These are phyloP conservation scores for Sclerotinia sclerotiorum DNA, from an alignment of 2,329 filamentous ascomycete genomes.

Conservation along the genomic window DNA sequence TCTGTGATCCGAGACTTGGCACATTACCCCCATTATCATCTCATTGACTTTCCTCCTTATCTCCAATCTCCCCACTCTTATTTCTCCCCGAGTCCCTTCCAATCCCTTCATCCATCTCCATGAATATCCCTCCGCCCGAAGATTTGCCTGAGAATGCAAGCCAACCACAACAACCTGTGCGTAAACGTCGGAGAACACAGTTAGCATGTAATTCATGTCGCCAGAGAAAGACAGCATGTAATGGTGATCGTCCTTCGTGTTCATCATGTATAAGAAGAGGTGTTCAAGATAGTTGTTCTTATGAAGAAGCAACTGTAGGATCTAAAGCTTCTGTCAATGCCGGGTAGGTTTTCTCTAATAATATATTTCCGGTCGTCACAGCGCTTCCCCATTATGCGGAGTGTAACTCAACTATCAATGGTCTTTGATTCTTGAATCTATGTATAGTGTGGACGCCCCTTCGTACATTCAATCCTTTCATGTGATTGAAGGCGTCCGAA, in stretches of 20 bases:
- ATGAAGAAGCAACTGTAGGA: constrained; percentile 23
- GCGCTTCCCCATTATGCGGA: neutral
- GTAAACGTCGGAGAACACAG: constrained; percentile 27
- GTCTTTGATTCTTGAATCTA: neutral
- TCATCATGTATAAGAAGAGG: constrained; percentile 23
- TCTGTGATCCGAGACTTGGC: constrained; percentile 2
- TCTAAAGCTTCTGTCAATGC: constrained; percentile 13
- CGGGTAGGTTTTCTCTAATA: neutral
- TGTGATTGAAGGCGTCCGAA: no score
- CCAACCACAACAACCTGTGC: constrained; percentile 1
- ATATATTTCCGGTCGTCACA: neutral
- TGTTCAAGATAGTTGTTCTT: constrained; percentile 22
- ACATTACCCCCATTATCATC: neutral
- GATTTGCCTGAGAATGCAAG: neutral
- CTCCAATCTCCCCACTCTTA: neutral
- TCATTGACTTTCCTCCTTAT: neutral
- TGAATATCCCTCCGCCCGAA: constrained; percentile 4
- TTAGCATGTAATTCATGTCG: constrained; percentile 28
- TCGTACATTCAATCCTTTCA: neutral
- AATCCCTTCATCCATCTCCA: neutral
- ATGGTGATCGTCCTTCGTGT: constrained; percentile 26
- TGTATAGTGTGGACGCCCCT: neutral
- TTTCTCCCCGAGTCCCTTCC: neutral
- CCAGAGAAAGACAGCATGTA: constrained; percentile 27
- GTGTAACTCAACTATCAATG: neutral